These are phyloP conservation scores for Vaccinium darrowii DNA, from an alignment of 148 eudicot species.

Conservation along the genomic window DNA sequence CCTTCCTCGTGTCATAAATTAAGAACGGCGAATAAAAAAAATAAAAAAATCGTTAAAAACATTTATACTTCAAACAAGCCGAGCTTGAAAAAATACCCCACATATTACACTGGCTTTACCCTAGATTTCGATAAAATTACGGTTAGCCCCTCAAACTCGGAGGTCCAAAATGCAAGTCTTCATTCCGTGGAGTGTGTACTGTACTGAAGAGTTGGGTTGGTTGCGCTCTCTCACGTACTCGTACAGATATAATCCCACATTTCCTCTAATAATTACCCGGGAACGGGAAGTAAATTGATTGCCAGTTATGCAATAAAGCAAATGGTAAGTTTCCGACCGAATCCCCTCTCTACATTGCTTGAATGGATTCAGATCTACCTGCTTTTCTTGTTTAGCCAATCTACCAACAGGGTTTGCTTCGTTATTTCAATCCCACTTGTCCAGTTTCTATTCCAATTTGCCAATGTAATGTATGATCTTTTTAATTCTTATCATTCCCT, in stretches of 20 bases:
- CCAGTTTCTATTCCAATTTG: not conserved
- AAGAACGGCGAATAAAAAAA: too few relatives aligned
- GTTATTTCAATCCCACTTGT: not conserved
- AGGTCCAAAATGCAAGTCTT: not conserved
- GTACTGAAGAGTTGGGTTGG: not conserved
- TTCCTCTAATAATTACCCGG: too few relatives aligned
- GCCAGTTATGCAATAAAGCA: not conserved
- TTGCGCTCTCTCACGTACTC: not conserved
- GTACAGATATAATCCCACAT: not conserved
- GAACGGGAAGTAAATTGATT: not conserved
- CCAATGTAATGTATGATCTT: not conserved
- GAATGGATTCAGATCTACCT: not conserved
- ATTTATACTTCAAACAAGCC: too few relatives aligned
- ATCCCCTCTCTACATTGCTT: not conserved
- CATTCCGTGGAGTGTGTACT: not conserved
- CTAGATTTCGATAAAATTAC: not conserved
- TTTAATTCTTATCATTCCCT: not conserved
- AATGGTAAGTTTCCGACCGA: not conserved
- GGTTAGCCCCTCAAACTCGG: not conserved
- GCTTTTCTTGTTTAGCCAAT: not conserved
- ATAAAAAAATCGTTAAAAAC: too few relatives aligned
- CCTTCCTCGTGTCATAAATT: too few relatives aligned
- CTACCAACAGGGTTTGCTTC: not conserved
- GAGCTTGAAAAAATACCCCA: too few relatives aligned
- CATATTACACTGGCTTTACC: not conserved